Evolutionary conservation across 139 green algal genomes (phyloP), one percentile per base, ranked within the genome.

Genomic region (Nannochloris sp.): DNA sequence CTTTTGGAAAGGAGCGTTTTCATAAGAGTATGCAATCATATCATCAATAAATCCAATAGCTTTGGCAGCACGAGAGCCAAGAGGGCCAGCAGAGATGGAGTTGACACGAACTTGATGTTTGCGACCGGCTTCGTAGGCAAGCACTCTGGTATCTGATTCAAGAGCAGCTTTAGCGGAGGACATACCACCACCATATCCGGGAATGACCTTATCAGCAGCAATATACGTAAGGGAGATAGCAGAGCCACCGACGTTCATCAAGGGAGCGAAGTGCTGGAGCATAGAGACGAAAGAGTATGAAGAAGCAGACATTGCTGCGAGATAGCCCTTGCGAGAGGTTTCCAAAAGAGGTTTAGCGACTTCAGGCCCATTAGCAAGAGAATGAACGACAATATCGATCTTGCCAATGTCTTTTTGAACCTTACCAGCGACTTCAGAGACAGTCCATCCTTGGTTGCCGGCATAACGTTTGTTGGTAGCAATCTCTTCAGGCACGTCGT

Each of bases 31-130:
- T 51, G 76, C 82, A 84, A 99, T 99, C 94, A 99, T 99, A 70
- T 95, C 86, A 68, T 98, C 94, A 58, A 99, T 99, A 87, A 99
- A 99, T 47, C 94, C 94, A 53, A 99, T 99, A 36, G 94, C 94
- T 73, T 93, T 95, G 54, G 94, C 94, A 15, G 94, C 94, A 19
- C 94, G 79, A 58, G 81, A 93, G 46, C 94, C 89, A 65, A 99
- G 80, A 0, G 94, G 94, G 2, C 94, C 94, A n/a, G 89, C 89
- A 44, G 80, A 91, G 72, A 96, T 94, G 67, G 81, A 83, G 79
- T 91, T 90, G 14, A 87, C 78, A 23, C 89, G 74, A n/a, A 96
- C 70, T 56, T 80, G 60, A 19, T 83, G 89, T 81, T 98, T 98
- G 61, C 88, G 81, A 24, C 94, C 94, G 13, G 94, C 94, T 84